Evolutionary conservation across 805 yeast genomes (phyloP), one percentile per base, ranked within the genome.

Genomic region (Clavispora asparagi): DNA sequence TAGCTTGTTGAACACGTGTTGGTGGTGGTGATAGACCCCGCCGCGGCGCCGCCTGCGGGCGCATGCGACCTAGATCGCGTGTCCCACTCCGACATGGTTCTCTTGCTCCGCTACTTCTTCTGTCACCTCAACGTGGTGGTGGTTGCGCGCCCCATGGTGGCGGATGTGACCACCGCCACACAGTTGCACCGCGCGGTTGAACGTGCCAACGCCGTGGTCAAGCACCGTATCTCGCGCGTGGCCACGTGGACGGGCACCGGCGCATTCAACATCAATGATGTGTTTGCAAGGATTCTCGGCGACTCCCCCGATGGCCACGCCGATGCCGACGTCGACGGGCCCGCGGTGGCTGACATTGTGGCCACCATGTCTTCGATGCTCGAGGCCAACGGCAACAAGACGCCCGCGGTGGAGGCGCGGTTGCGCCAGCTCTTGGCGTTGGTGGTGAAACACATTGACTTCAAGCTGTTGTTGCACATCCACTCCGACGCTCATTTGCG

Each of bases 201-300:
- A 14, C 50, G 57, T 39, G 60, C 66, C 38, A 57, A 59, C 28
- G 32, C 51, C 11, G 51, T 63, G 39, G 57, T 70, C 10, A 48
- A 58, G 25, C 59, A 64, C 43, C 57, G 77, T 40, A 62, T 71
- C 42, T 42, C 63, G n/a, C 58, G 72, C 44, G 65, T 75, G 50
- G 64, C 73, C 59, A 63, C 67, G 14, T 71, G 76, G 76, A 70
- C 74, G 1, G 76, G 74, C 14, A 67, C 73, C 9, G 64, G 68
- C 4, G 42, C 48, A 5, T 37, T 44, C 32, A 48, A 49, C 35
- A 44, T 60, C 30, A 51, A 59, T 45, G 68, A 63, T 43, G 47
- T 44, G 35, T 58, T 40, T 27, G 33, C 39, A 41, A 36, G 39
- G 19, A 10, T 39, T 16, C 23, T 19, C 23, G 23, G 5, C 23